Conservation (phyloP, 139 green algal genomes). For the Ostreobium quekettii region DNA sequence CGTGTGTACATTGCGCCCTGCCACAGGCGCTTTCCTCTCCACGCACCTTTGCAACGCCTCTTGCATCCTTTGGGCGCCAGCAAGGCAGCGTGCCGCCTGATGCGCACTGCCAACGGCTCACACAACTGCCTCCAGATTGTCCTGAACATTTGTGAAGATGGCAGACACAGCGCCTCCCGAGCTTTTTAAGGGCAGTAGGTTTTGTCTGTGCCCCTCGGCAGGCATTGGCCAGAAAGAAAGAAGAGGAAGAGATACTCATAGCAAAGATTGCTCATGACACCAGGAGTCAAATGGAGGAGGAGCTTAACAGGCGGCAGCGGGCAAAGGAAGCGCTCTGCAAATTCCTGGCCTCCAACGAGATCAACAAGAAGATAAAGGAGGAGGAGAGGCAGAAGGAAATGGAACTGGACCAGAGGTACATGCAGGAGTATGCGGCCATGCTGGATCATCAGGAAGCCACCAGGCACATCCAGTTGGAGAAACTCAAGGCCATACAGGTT, state of each 20-base stretch:
- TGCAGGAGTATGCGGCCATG: constrained; percentile 6
- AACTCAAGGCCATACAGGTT: constrained; percentile 9
- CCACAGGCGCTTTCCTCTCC: too few species aligned
- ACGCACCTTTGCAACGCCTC: too few species aligned
- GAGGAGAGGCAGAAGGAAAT: background rate
- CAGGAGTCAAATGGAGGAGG: constrained; percentile 3
- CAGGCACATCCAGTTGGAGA: background rate
- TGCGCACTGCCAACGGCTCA: too few species aligned
- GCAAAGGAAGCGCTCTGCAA: background rate
- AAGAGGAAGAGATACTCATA: background rate
- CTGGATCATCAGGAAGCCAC: constrained; percentile 1
- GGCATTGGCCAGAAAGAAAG: background rate
- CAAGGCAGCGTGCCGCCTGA: too few species aligned
- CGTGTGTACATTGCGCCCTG: too few species aligned
- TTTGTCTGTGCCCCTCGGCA: background rate
- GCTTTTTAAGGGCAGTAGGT: too few species aligned
- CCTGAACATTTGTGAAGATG: too few species aligned
- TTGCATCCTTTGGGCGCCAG: too few species aligned
- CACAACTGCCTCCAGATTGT: too few species aligned
- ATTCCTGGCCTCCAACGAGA: constrained; percentile 6
- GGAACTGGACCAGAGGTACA: constrained; percentile 5
- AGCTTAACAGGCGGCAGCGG: background rate
- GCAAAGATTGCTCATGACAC: background rate
- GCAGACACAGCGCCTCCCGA: too few species aligned
- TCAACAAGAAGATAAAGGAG: constrained; percentile 14